phyloP scores from a whole-genome alignment of 225 moss, liverwort and hornwort genomes.

The Sphagnum contortum region DNA sequence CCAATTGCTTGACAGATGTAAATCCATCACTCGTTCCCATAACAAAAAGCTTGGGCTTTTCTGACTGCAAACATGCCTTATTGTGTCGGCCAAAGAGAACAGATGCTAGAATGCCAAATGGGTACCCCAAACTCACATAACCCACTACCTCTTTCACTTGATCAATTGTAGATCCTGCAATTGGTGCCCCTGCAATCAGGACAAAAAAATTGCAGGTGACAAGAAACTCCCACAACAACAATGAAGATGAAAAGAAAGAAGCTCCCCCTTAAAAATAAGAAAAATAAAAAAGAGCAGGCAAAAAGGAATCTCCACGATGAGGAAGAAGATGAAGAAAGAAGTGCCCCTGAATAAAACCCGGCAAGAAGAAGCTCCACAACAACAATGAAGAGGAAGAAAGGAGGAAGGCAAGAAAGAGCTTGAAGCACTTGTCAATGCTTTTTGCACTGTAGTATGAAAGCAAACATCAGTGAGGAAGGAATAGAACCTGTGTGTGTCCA shows the following conservation, averaged over 20 bases:
- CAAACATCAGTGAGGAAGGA: too few species aligned
- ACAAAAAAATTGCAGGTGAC: neutral
- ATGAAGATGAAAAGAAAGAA: neutral
- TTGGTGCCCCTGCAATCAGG: conserved; percentile 60
- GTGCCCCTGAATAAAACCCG: neutral
- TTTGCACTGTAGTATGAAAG: too few species aligned
- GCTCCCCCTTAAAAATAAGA: neutral
- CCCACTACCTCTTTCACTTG: conserved; percentile 54
- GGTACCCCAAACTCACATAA: conserved; percentile 78
- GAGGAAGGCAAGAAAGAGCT: too few species aligned
- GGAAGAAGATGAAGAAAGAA: neutral
- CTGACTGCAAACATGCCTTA: conserved; percentile 57
- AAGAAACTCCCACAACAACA: too few species aligned
- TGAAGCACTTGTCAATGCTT: too few species aligned
- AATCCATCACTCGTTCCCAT: conserved; percentile 95
- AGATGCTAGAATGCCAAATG: conserved; percentile 75
- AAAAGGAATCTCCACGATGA: neutral
- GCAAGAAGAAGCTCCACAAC: neutral
- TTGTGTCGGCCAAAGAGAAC: conserved; percentile 77
- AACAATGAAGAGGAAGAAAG: neutral
- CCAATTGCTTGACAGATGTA: conserved; percentile 84
- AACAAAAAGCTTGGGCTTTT: conserved; percentile 83
- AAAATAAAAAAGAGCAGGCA: neutral
- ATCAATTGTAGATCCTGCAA: conserved; percentile 78
- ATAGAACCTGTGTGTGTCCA: too few species aligned